Evolutionary conservation across 805 yeast species (phyloP).

Genomic region (Zygotorulaspora florentina): DNA sequence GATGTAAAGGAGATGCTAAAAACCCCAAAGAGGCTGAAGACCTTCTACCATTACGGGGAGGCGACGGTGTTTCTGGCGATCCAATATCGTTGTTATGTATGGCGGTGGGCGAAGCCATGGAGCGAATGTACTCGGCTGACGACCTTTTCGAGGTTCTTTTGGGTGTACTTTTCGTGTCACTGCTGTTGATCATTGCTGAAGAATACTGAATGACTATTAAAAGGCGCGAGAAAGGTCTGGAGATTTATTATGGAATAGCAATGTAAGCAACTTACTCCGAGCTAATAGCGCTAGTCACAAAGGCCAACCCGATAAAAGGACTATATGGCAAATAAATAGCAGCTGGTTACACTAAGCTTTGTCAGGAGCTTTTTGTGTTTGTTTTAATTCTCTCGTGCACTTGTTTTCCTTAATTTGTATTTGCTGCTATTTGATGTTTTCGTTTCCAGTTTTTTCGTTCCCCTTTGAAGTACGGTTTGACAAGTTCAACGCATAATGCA

Average conservation of each 20-base stretch:
- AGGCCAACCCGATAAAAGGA: neutral
- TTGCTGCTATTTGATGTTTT: neutral
- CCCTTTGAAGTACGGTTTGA: neutral
- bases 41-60: constrained; percentile 19
- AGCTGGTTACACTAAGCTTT: neutral
- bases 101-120: constrained; percentile 14
- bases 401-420: neutral
- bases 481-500: neutral
- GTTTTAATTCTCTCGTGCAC: neutral
- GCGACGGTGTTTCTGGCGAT: constrained; percentile 31
- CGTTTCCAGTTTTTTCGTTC: constrained; percentile 1
- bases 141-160: constrained; percentile 16
- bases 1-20: constrained; percentile 27
- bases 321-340: neutral
- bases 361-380: neutral
- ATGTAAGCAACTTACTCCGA: neutral
- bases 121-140: constrained; percentile 16
- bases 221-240: neutral
- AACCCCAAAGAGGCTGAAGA: constrained; percentile 27
- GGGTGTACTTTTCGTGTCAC: constrained; percentile 13
- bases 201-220: neutral
- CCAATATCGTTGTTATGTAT: constrained; percentile 8
- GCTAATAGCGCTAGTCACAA: neutral
- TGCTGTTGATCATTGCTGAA: constrained; percentile 9
- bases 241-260: neutral